These are phyloP conservation scores for Flaveria bidentis DNA, from an alignment of 129 eudicot genomes.

Conservation along the genomic window DNA sequence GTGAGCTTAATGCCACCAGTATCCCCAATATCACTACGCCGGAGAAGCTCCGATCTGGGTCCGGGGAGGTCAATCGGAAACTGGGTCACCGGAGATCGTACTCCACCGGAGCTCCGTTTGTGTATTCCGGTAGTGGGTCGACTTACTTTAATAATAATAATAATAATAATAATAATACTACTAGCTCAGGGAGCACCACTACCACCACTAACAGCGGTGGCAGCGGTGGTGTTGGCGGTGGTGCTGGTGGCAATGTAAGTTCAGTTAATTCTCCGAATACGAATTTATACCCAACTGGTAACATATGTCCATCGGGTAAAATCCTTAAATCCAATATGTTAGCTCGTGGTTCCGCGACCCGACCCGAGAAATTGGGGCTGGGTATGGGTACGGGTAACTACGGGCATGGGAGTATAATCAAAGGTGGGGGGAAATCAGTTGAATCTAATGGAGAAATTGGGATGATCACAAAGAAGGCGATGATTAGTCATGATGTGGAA, in stretches of 20 bases:
- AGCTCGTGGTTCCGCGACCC: conserved; percentile 30
- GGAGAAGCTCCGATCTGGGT: conserved; percentile 50
- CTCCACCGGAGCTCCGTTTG: conserved; percentile 57
- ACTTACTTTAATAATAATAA: too few relatives aligned
- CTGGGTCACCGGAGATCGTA: conserved; percentile 59
- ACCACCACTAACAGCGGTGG: conserved; percentile 30
- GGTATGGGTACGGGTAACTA: conserved; percentile 53
- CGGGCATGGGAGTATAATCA: conserved; percentile 60
- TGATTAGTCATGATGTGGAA: conserved; percentile 48
- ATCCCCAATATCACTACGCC: conserved; percentile 24
- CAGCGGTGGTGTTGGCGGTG: conserved; percentile 15
- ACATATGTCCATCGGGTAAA: conserved; percentile 62
- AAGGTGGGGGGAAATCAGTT: conserved; percentile 42
- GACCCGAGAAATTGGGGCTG: conserved; percentile 48
- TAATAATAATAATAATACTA: conserved; percentile 16
- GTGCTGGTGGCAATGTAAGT: conserved; percentile 32
- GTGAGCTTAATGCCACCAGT: conserved; percentile 34
- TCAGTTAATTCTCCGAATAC: conserved; percentile 43
- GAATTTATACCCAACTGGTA: conserved; percentile 48
- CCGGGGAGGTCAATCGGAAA: conserved; percentile 34
- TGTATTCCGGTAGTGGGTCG: conserved; percentile 45
- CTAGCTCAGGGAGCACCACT: conserved; percentile 34
- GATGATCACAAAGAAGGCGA: conserved; percentile 27
- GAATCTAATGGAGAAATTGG: conserved; percentile 35
- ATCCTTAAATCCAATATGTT: conserved; percentile 51